These are phyloP conservation scores for Gossypium lobatum DNA, from an alignment of 441 rosid species.

Conservation along the genomic window DNA sequence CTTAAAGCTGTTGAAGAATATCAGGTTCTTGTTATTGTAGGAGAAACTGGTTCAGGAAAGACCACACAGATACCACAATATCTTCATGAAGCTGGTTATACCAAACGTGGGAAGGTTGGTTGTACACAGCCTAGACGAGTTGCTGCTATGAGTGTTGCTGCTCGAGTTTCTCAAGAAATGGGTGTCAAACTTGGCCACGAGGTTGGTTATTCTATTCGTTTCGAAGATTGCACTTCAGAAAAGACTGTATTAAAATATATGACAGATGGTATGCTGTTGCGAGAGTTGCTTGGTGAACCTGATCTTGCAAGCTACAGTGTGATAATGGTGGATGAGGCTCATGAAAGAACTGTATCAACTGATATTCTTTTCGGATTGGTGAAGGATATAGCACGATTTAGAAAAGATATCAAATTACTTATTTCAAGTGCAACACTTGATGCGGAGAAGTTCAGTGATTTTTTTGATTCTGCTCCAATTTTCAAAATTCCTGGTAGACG, in stretches of 20 bases:
- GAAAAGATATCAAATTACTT: slow-evolving; percentile 88
- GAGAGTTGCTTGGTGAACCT: slow-evolving; percentile 96
- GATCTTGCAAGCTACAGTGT: slow-evolving; percentile 90
- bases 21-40: slow-evolving; percentile 97
- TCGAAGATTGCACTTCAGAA: slow-evolving; percentile 98
- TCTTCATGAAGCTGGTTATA: slow-evolving; percentile 97
- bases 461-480: slow-evolving; percentile 91
- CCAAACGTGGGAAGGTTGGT: slow-evolving; percentile 85
- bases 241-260: slow-evolving; percentile 88
- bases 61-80: slow-evolving; percentile 97
- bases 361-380: slow-evolving; percentile 92
- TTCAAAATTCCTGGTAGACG: slow-evolving; percentile 95
- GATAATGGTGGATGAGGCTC: slow-evolving; percentile 98
- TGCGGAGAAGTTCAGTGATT: slow-evolving; percentile 94
- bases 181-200: slow-evolving; percentile 98
- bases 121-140: slow-evolving; percentile 98
- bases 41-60: slow-evolving; percentile 99
- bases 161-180: slow-evolving; percentile 97
- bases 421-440: slow-evolving; percentile 99
- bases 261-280: slow-evolving; percentile 97
- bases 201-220: slow-evolving; percentile 95
- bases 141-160: slow-evolving; percentile 99
- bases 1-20: slow-evolving; percentile 66
- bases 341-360: slow-evolving; percentile 94
- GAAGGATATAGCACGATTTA: slow-evolving; percentile 83